Conservation (phyloP, 257 asterid species). For the Solanum tacnaense region DNA sequence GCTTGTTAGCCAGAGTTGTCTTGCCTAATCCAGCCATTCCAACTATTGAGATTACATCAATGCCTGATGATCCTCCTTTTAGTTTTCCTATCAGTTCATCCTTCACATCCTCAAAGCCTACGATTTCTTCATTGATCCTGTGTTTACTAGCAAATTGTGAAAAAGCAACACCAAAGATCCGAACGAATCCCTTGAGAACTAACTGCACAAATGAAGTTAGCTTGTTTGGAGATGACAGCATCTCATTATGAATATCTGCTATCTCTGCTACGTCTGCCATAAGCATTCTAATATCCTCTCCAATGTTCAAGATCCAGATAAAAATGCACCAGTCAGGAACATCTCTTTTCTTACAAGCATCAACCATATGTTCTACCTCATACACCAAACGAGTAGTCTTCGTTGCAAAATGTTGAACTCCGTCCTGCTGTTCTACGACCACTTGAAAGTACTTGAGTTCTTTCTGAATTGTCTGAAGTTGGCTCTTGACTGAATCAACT, state of each 20-base stretch:
- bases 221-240: neutral
- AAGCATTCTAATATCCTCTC: neutral
- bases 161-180: neutral
- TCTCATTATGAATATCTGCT: neutral
- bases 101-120: neutral
- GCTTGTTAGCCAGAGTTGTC: conserved; percentile 24
- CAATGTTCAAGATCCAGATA: neutral
- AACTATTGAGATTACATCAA: neutral
- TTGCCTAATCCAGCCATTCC: conserved; percentile 9
- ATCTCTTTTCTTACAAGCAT: conserved; percentile 6
- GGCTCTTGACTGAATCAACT: neutral
- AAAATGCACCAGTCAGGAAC: conserved; percentile 9
- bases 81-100: neutral
- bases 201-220: neutral
- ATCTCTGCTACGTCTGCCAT: neutral
- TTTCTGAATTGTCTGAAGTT: neutral
- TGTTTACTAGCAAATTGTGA: neutral
- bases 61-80: neutral
- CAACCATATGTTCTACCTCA: neutral
- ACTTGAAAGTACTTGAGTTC: neutral
- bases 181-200: neutral
- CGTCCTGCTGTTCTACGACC: neutral
- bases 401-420: neutral
- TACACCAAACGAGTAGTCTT: neutral
- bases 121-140: neutral